Percentiles rank a stretch among this genome's conserved stretches.
Conservation (phyloP, 139 green algal species). For the Closterium sp. region DNA sequence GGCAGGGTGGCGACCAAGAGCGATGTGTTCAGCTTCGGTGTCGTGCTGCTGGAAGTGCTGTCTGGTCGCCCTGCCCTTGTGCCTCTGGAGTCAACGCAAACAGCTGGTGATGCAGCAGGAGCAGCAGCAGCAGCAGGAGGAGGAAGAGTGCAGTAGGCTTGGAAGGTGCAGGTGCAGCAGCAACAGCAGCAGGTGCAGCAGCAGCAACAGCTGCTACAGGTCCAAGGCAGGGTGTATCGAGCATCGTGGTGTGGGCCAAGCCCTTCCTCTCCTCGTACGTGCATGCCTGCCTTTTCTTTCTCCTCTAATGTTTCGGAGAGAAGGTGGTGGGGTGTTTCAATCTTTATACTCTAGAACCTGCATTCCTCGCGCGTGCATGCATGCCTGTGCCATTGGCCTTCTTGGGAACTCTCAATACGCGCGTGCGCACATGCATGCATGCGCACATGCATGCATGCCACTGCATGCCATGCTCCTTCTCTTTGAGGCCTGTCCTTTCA, state of each 20-base stretch:
- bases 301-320: no score
- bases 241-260: not conserved
- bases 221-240: not conserved
- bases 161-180: not conserved
- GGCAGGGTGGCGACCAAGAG: constrained; percentile 18
- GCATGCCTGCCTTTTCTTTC: no score
- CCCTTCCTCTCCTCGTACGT: not conserved
- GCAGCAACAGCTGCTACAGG: not conserved
- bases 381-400: not conserved
- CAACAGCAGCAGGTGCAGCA: not conserved
- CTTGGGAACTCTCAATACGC: no score
- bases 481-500: no score
- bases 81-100: not conserved
- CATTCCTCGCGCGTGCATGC: not conserved
- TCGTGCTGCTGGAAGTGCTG: constrained; percentile 29
- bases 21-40: constrained; percentile 21
- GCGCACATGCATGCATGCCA: no score
- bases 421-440: no score
- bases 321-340: no score
- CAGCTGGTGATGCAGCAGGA: not conserved
- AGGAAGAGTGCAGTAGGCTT: no score
- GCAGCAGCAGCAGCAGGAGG: not conserved
- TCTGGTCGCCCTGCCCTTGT: not conserved
- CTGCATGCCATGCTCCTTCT: no score
- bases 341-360: no score